Evolutionary conservation across 176 grass and related monocot species (phyloP).

Genomic region (Zea luxurians): DNA sequence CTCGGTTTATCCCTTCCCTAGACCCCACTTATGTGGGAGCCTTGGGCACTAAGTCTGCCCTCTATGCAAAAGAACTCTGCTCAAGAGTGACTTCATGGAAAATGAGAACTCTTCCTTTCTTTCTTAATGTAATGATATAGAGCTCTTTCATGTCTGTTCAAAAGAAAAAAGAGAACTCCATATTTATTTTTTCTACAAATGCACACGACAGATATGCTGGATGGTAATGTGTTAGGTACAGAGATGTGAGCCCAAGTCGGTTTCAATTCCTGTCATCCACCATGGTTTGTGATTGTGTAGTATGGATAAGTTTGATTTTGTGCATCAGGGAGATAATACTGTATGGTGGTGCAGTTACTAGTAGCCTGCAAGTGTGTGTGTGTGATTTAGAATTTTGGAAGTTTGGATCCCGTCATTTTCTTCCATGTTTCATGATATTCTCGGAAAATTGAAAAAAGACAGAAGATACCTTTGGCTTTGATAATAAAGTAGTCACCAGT

Average conservation of each 20-base stretch:
- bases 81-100: background rate
- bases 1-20: too few relatives aligned
- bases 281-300: background rate
- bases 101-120: background rate
- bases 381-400: slow-evolving; percentile 20
- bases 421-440: slow-evolving; percentile 12
- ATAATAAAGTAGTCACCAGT: slow-evolving; percentile 4
- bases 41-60: too few relatives aligned
- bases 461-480: background rate
- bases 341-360: slow-evolving; percentile 2
- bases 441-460: background rate
- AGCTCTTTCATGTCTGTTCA: background rate
- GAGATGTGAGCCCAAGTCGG: background rate
- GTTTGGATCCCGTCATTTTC: slow-evolving; percentile 1
- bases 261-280: background rate
- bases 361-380: background rate
- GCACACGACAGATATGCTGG: background rate
- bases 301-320: slow-evolving; percentile 1
- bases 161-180: background rate
- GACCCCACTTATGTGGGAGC: too few relatives aligned
- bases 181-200: background rate
- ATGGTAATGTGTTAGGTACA: background rate
- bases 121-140: background rate
- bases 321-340: slow-evolving; percentile 6
- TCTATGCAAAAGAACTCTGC: background rate